Percentiles rank a stretch among this genome's conserved stretches.
Evolutionary conservation across 306 rosid species (phyloP).

Genomic region (Rosa lucieae): DNA sequence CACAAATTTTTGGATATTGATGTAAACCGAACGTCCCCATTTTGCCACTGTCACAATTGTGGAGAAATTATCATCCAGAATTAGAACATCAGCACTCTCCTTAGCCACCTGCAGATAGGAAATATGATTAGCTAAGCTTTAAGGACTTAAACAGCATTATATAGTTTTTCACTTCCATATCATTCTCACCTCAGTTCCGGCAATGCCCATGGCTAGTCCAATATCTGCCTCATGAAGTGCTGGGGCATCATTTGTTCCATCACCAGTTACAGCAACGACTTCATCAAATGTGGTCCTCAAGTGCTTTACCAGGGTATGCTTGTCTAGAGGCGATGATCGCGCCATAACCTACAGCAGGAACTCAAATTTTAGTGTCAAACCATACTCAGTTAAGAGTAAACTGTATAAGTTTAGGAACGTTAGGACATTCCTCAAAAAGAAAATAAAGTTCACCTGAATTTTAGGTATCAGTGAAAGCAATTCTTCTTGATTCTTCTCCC

Average conservation of each 20-base stretch:
- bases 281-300: constrained; percentile 81
- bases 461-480: constrained; percentile 74
- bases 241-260: constrained; percentile 98
- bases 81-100: constrained; percentile 97
- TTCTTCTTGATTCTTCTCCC: constrained; percentile 77
- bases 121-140: constrained; percentile 17
- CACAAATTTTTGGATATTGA: constrained; percentile 91
- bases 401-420: not conserved
- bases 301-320: constrained; percentile 85
- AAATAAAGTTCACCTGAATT: constrained; percentile 68
- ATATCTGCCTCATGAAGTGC: constrained; percentile 99
- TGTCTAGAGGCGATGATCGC: constrained; percentile 95
- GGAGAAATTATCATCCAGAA: constrained; percentile 95
- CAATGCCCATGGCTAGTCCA: constrained; percentile 99
- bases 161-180: constrained; percentile 8
- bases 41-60: constrained; percentile 93
- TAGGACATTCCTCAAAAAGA: not conserved
- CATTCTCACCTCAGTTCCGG: constrained; percentile 88
- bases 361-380: constrained; percentile 17
- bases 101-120: constrained; percentile 76
- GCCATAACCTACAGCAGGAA: constrained; percentile 75
- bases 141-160: not conserved
- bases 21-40: constrained; percentile 98
- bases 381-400: constrained; percentile 11
- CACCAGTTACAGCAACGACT: constrained; percentile 99